A percentile compares a stretch with the other conserved stretches of the same genome.
phyloP scores from a whole-genome alignment of 805 yeast genomes.

The Lachancea fermentati region DNA sequence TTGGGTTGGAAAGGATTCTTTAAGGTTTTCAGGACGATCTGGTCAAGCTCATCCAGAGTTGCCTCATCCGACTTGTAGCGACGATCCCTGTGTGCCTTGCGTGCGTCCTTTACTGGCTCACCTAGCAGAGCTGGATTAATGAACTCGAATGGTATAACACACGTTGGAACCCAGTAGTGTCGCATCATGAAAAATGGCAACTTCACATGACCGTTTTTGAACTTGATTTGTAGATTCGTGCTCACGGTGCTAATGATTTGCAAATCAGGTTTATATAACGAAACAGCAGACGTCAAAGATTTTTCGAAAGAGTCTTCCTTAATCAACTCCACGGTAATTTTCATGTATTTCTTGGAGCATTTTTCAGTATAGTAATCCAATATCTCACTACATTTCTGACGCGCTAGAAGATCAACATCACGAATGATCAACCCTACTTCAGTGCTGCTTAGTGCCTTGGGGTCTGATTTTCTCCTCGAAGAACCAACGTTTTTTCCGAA shows the following conservation, averaged over 20 bases:
- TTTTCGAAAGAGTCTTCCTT: conserved; percentile 23
- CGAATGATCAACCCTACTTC: conserved; percentile 17
- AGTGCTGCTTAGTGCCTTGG: conserved; percentile 1
- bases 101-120: conserved; percentile 9
- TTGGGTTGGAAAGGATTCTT: conserved; percentile 20
- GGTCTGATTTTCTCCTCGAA: background rate
- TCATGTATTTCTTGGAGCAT: conserved; percentile 21
- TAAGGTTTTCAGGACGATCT: conserved; percentile 17
- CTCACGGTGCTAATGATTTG: conserved; percentile 32
- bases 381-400: conserved; percentile 18
- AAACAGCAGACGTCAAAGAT: conserved; percentile 20
- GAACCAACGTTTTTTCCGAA: background rate
- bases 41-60: conserved; percentile 14
- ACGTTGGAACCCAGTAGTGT: conserved; percentile 26
- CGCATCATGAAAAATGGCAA: conserved; percentile 30
- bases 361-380: conserved; percentile 24
- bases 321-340: conserved; percentile 29
- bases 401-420: conserved; percentile 26
- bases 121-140: conserved; percentile 25
- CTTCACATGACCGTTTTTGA: conserved; percentile 31
- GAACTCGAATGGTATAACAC: conserved; percentile 31
- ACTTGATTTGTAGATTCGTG: conserved; percentile 32
- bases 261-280: conserved; percentile 28
- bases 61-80: conserved; percentile 4
- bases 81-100: background rate